Evolutionary conservation across 805 yeast genomes (phyloP), one percentile per base, ranked within the genome.

Genomic region (Blastobotrys peoriensis): DNA sequence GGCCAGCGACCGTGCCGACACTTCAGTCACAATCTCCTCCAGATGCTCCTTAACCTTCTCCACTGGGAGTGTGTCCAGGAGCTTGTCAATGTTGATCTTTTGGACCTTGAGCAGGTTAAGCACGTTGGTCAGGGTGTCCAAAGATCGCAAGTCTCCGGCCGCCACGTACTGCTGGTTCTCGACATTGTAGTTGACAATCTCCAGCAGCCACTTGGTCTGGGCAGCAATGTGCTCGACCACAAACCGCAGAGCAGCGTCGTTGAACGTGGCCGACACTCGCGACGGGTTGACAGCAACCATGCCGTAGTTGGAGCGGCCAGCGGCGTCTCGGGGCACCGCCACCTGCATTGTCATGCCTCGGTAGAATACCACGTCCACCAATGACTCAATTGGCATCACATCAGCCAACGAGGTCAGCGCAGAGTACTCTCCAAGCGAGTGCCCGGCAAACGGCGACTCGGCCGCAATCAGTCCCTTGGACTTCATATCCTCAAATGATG

Each of bases 311-410:
- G 98, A 93, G 71, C 98, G 84, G 40, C 99, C 99, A 41, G 69
- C 64, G 45, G 81, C 78, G 69, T 93, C 99, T 73, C 99, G 84
- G 64, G 98, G 98, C 55, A 93, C 99, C 39, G 98, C 98, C 54
- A 93, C 98, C 74, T 93, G 98, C 99, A 93, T 93, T 40, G 99
- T 94, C 98, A 93, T 93, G 78, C 99, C 99, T 75, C 99, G 83
- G 78, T 93, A 94, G 78, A 93, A 93, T 44, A 91, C 98, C 66
- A 91, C 95, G 67, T 91, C 98, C 51, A 91, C 97, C 56, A 91
- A 75, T 4, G 95, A 84, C 72, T 93, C 98, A 58, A 93, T 88
- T 40, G 98, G 96, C 98, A 93, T 91, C 48, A 94, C 97, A 65
- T 93, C 96, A 44, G 96, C 98, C 60, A 93, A 75, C 21, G 98